phyloP scores from a whole-genome alignment of 2,329 filamentous ascomycete genomes.

The Sporothrix pallida region DNA sequence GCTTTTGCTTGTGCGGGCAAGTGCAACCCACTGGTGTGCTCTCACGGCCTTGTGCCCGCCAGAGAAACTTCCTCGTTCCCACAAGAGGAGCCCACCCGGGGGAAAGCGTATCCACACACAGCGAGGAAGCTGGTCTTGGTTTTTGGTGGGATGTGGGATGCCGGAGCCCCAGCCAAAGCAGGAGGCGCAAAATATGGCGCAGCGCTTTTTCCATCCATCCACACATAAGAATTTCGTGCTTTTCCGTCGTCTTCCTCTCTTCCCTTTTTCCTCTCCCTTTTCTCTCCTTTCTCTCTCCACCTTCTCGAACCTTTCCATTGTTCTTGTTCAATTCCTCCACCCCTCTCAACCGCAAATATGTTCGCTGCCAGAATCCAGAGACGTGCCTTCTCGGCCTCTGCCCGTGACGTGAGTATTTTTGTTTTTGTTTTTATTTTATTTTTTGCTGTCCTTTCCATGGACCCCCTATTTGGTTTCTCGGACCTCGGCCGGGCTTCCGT shows the following conservation, averaged over 20 bases:
- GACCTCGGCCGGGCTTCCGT: slow-evolving; percentile 29
- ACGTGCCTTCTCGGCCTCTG: slow-evolving; percentile 81
- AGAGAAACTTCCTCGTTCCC: slow-evolving; percentile 2
- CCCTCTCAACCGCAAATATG: slow-evolving; percentile 60
- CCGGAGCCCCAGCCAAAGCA: not conserved
- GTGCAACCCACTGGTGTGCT: not conserved
- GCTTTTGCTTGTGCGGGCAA: not conserved
- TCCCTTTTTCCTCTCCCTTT: slow-evolving; percentile 21
- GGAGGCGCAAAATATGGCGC: slow-evolving; percentile 30
- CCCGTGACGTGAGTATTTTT: slow-evolving; percentile 68
- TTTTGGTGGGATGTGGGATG: slow-evolving; percentile 17
- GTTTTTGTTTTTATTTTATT: slow-evolving; percentile 32
- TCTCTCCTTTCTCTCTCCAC: slow-evolving; percentile 11
- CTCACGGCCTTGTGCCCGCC: slow-evolving; percentile 6
- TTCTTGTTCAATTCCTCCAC: not conserved
- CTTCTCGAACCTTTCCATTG: not conserved
- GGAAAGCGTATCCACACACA: slow-evolving; percentile 22
- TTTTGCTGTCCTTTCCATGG: slow-evolving; percentile 34
- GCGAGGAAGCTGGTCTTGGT: not conserved
- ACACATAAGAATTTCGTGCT: slow-evolving; percentile 29
- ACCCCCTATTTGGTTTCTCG: slow-evolving; percentile 27
- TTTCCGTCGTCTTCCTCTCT: slow-evolving; percentile 29
- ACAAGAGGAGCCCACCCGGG: slow-evolving; percentile 7
- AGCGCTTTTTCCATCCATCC: slow-evolving; percentile 27
- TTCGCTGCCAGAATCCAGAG: slow-evolving; percentile 75